These are phyloP conservation scores for Gossypium gossypioides DNA, from an alignment of 441 rosid species.

Conservation along the genomic window DNA sequence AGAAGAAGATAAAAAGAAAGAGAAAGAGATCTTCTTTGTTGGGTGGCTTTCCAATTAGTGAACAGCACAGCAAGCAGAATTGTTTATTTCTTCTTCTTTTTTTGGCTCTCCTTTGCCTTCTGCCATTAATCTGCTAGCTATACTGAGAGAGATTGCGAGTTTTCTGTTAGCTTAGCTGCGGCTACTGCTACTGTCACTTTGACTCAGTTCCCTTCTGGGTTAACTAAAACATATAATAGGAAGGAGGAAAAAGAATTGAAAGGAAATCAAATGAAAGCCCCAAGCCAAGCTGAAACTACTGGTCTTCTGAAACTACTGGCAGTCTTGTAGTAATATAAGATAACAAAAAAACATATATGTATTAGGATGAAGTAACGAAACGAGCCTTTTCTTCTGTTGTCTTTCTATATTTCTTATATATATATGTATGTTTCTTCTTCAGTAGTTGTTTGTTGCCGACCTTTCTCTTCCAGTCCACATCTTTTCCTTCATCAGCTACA, in stretches of 20 bases:
- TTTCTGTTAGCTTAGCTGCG: constrained; percentile 9
- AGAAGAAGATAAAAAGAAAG: constrained; percentile 17
- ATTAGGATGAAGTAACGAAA: not conserved
- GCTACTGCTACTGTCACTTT: constrained; percentile 33
- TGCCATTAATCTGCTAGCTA: not conserved
- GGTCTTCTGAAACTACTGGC: not conserved
- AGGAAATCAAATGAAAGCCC: not conserved
- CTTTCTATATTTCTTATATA: not conserved
- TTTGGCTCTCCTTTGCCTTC: not conserved
- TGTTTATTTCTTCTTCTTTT: not conserved
- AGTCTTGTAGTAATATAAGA: not conserved
- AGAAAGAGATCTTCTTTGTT: constrained; percentile 19
- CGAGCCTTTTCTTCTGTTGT: not conserved
- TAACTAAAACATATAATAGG: not conserved
- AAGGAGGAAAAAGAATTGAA: not conserved
- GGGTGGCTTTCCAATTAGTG: constrained; percentile 12
- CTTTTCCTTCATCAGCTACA: constrained; percentile 1
- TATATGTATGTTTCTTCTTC: not conserved
- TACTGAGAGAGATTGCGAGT: not conserved
- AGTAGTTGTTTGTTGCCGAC: constrained; percentile 5
- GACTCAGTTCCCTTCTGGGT: constrained; percentile 16
- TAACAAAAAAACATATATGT: not conserved
- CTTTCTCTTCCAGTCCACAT: not conserved
- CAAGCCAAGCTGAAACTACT: not conserved
- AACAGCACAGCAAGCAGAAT: constrained; percentile 1